Conservation (phyloP, 257 asterid species). For the Vinca minor region DNA sequence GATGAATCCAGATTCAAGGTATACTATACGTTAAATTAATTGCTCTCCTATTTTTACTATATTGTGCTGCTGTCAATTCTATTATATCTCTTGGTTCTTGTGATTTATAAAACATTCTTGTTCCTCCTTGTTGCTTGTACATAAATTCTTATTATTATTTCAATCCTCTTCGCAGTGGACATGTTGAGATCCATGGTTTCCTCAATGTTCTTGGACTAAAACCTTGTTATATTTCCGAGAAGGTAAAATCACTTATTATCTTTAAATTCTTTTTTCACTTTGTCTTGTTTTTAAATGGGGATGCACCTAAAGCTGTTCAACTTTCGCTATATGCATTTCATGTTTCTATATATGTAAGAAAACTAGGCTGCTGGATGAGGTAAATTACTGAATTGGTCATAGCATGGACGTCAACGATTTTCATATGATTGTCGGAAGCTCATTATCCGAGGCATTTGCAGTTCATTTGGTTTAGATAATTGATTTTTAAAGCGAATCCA, state of each 20-base stretch:
- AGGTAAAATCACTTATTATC: conserved; percentile 35
- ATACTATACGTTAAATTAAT: conserved; percentile 9
- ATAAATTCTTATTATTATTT: conserved; percentile 3
- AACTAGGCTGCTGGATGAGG: not conserved
- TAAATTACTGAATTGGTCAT: not conserved
- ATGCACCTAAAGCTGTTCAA: not conserved
- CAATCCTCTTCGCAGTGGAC: conserved; percentile 60
- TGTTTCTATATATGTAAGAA: not conserved
- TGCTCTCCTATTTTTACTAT: not conserved
- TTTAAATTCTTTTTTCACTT: not conserved
- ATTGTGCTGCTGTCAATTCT: not conserved
- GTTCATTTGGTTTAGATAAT: not conserved
- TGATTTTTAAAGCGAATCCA: not conserved
- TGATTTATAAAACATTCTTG: not conserved
- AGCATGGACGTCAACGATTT: not conserved
- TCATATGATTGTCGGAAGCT: not conserved
- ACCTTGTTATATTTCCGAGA: conserved; percentile 58
- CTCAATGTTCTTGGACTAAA: conserved; percentile 63
- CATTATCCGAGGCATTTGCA: not conserved
- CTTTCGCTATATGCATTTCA: not conserved
- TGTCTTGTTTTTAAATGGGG: not conserved
- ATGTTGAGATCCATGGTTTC: conserved; percentile 60
- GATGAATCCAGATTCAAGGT: conserved; percentile 90
- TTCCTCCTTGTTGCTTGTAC: not conserved
- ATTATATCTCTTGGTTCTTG: not conserved